Conservation (phyloP, 306 rosid genomes). For the Lotus japonicus region DNA sequence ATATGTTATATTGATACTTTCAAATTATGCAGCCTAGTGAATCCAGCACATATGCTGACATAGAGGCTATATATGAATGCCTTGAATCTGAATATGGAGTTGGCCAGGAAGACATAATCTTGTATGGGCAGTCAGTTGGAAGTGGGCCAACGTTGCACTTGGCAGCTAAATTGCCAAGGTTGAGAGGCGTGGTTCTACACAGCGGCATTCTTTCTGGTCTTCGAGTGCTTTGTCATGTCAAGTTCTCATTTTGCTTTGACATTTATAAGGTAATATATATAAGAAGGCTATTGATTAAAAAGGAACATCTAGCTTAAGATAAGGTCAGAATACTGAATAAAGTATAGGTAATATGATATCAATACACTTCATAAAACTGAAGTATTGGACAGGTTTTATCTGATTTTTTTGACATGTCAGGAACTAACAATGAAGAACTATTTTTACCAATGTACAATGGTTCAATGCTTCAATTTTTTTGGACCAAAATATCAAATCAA, state of each 20-base stretch:
- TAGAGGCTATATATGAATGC: conserved; percentile 93
- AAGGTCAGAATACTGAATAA: neutral
- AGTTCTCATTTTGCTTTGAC: conserved; percentile 82
- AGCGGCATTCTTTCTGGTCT: conserved; percentile 97
- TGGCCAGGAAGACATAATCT: conserved; percentile 89
- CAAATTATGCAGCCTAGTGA: conserved; percentile 82
- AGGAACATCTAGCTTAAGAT: neutral
- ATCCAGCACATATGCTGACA: conserved; percentile 87
- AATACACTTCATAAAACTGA: neutral
- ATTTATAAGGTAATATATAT: conserved; percentile 72
- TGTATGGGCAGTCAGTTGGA: conserved; percentile 97
- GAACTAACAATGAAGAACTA: neutral
- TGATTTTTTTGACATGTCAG: neutral
- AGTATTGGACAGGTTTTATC: neutral
- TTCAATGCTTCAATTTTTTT: too few species aligned
- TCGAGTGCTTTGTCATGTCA: conserved; percentile 88
- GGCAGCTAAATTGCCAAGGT: conserved; percentile 90
- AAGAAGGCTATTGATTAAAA: neutral
- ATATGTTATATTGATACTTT: neutral
- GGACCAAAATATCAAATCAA: too few species aligned
- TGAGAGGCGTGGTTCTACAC: conserved; percentile 89
- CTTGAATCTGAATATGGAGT: conserved; percentile 88
- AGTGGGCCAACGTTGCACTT: conserved; percentile 95
- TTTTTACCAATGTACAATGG: neutral
- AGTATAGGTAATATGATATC: neutral